Evolutionary conservation across 2,329 filamentous ascomycete genomes (phyloP).

Genomic region (Lachnellula cervina): DNA sequence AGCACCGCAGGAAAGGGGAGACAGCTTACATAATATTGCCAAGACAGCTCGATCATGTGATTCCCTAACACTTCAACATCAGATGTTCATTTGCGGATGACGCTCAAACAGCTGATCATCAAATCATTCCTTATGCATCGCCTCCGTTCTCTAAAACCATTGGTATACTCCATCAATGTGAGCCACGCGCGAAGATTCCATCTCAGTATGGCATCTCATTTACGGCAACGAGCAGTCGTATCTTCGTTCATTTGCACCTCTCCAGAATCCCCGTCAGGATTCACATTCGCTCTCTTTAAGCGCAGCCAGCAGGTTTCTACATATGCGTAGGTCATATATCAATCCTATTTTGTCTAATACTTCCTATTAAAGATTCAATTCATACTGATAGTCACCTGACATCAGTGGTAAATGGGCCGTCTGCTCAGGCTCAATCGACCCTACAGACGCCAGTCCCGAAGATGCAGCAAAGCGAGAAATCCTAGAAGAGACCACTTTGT

Average conservation of each 20-base stretch:
- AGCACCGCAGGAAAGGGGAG: no score
- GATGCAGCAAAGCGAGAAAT: slow-evolving; percentile 59
- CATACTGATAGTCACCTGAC: slow-evolving; percentile 6
- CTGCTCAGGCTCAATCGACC: slow-evolving; percentile 57
- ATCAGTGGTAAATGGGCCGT: slow-evolving; percentile 52
- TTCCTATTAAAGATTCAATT: not conserved
- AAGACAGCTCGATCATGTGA: no score
- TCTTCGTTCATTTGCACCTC: slow-evolving; percentile 39
- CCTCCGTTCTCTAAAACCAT: not conserved
- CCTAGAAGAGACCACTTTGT: slow-evolving; percentile 56
- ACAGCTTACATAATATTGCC: no score
- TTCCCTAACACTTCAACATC: no score
- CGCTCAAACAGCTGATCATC: no score
- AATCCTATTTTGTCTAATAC: not conserved
- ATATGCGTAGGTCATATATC: slow-evolving; percentile 45
- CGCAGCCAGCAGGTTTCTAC: slow-evolving; percentile 55
- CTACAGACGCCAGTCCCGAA: slow-evolving; percentile 46
- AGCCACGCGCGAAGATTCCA: not conserved
- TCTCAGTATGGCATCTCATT: slow-evolving; percentile 11
- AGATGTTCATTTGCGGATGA: no score
- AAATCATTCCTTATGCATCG: not conserved
- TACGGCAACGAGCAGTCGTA: slow-evolving; percentile 34
- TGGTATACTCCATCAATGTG: not conserved
- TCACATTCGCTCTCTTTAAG: slow-evolving; percentile 56
- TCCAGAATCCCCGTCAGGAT: slow-evolving; percentile 21